A percentile compares a stretch with the other conserved stretches of the same genome.
Conservation (phyloP, 2,329 filamentous ascomycete species). For the Hymenoscyphus scutula region DNA sequence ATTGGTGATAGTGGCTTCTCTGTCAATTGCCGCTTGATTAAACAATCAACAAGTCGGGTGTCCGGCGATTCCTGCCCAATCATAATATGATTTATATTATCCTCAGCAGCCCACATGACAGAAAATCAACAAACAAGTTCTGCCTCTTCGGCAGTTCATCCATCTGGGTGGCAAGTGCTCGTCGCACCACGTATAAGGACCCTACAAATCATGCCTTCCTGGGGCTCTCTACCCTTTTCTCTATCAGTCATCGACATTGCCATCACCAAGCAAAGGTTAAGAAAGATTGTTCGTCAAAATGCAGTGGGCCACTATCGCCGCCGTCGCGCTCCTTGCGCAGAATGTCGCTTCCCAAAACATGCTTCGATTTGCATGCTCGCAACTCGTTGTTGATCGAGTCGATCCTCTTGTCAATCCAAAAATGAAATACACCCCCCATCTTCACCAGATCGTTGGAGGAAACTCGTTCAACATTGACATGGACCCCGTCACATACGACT, state of each 20-base stretch:
- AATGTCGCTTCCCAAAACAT: slow-evolving; percentile 32
- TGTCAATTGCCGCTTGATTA: slow-evolving; percentile 3
- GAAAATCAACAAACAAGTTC: slow-evolving; percentile 11
- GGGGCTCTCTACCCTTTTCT: neutral
- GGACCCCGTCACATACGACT: slow-evolving; percentile 18
- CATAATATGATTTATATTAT: slow-evolving; percentile 8
- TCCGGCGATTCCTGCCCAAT: slow-evolving; percentile 6
- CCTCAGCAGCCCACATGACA: slow-evolving; percentile 11
- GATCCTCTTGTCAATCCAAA: slow-evolving; percentile 27
- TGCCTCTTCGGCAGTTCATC: slow-evolving; percentile 11
- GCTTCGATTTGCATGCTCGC: slow-evolving; percentile 27
- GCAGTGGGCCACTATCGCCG: slow-evolving; percentile 38
- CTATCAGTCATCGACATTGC: slow-evolving; percentile 1
- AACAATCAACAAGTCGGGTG: slow-evolving; percentile 3
- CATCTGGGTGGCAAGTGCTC: neutral
- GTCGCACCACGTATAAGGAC: slow-evolving; percentile 13
- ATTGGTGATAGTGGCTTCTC: slow-evolving; percentile 1
- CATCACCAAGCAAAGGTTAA: slow-evolving; percentile 10
- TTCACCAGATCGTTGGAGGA: slow-evolving; percentile 28
- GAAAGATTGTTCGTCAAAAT: slow-evolving; percentile 28
- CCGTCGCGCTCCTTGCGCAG: slow-evolving; percentile 35
- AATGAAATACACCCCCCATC: slow-evolving; percentile 21
- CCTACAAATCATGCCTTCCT: slow-evolving; percentile 4
- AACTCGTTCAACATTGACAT: slow-evolving; percentile 27
- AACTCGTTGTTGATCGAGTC: slow-evolving; percentile 24